These are phyloP conservation scores for Akanthomyces lecanii DNA, from an alignment of 2,329 filamentous ascomycete species.

Conservation along the genomic window DNA sequence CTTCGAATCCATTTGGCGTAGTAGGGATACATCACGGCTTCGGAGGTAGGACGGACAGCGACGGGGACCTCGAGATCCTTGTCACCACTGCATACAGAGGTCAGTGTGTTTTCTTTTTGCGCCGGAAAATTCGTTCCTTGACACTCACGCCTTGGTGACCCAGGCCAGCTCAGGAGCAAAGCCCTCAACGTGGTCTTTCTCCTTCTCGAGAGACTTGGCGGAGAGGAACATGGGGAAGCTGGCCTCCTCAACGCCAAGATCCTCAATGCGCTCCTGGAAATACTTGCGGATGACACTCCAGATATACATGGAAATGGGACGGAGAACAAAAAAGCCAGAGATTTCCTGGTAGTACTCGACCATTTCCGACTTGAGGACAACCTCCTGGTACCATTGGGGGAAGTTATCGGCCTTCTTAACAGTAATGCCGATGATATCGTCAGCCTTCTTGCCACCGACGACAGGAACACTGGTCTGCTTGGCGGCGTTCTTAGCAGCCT, in stretches of 20 bases:
- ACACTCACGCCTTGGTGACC: slow-evolving; percentile 73
- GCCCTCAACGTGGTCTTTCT: slow-evolving; percentile 98
- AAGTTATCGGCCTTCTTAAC: slow-evolving; percentile 83
- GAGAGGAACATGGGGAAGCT: slow-evolving; percentile 97
- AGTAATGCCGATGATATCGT: slow-evolving; percentile 82
- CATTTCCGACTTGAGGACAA: slow-evolving; percentile 95
- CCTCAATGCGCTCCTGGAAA: slow-evolving; percentile 75
- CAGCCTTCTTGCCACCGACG: slow-evolving; percentile 56
- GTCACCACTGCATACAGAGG: slow-evolving; percentile 59
- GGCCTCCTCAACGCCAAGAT: slow-evolving; percentile 87
- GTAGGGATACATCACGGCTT: slow-evolving; percentile 90
- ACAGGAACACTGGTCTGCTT: slow-evolving; percentile 39
- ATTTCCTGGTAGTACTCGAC: slow-evolving; percentile 94
- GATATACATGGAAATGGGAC: slow-evolving; percentile 63
- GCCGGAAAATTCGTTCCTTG: neutral
- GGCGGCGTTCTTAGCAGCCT: slow-evolving; percentile 53
- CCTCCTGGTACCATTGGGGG: slow-evolving; percentile 94
- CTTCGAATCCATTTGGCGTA: slow-evolving; percentile 96
- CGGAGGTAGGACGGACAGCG: slow-evolving; percentile 64
- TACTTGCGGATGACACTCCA: slow-evolving; percentile 63
- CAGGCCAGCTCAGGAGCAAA: slow-evolving; percentile 91
- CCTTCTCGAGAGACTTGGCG: slow-evolving; percentile 76
- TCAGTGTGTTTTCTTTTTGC: neutral
- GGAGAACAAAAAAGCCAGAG: slow-evolving; percentile 94
- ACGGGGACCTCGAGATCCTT: slow-evolving; percentile 82